Base-by-base conservation (phyloP, 192 early-diverging fungal genomes). In the Phlyctochytrium arcticum region DNA sequence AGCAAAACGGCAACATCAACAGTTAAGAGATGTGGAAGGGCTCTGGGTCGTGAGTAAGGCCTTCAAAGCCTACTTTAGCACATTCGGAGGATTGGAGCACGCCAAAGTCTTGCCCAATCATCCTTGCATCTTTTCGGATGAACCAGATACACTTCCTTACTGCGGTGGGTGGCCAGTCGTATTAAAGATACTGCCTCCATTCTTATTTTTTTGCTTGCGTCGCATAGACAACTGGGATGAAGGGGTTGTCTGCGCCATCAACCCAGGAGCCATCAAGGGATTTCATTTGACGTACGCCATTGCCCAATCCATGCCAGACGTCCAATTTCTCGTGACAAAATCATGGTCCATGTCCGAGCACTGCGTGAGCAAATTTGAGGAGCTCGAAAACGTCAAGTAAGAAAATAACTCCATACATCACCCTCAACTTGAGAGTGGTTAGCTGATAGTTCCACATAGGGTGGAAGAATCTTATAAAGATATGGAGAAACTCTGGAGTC, bases 41-140 rank as follows among this genome's bases (percentile, higher is more conserved):
- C 50, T 69, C 3, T 69, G 67, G 67, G 46, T 59, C 29, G 67
- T 69, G 21, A 54, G 49, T 57, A 23, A 69, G 36, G 67, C 67
- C 9, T 39, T 69, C 9, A 23, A 62, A 26, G 48, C 30, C 7
- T 69, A 61, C 49, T 69, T 69, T 26, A 21, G 24, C 7, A 9
- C 33, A 7, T 67, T 58, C 29, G 67, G 67, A 2, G 6, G 34
- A 19, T 34, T 69, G 24, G n/a, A 9, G 15, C 31, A 54, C 51
- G 51, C 49, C 21, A 47, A 69, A 19, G 67, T 55, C 29, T 50
- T 68, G 5, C 67, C 47, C 27, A 51, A 53, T 44, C 67, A 69
- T 55, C 67, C 67, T 6, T 35, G 21, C 21, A 69, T 69, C 3
- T 69, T 36, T 33, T 54, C 32, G 19, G 59, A 60, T 24, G 39